Evolutionary conservation across 257 asterid genomes (phyloP).

Genomic region (Verbena officinalis): DNA sequence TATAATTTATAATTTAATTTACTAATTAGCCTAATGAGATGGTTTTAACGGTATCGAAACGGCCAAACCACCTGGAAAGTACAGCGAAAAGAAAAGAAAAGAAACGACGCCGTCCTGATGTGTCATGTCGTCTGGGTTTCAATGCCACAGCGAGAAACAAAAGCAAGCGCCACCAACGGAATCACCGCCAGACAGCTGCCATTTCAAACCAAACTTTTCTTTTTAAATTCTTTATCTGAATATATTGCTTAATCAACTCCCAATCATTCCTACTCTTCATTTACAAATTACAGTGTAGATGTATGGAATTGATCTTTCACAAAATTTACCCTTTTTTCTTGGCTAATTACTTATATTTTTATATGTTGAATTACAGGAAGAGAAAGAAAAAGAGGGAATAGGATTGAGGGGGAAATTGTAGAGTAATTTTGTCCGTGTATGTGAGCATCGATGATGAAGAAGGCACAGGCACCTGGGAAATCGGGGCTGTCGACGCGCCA

Average conservation of each 20-base stretch:
- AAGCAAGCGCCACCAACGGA: constrained; percentile 24
- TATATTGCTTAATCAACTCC: constrained; percentile 17
- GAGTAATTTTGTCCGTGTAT: constrained; percentile 5
- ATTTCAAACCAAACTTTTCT: constrained; percentile 27
- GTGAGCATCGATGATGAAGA: constrained; percentile 43
- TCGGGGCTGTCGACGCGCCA: constrained; percentile 54
- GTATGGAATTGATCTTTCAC: constrained; percentile 14
- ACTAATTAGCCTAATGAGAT: neutral
- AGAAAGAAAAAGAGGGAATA: constrained; percentile 44
- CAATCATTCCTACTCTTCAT: constrained; percentile 22
- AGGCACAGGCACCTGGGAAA: constrained; percentile 43
- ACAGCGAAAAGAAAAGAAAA: neutral
- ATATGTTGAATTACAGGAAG: constrained; percentile 36
- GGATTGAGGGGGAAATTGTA: constrained; percentile 28
- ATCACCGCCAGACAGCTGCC: constrained; percentile 37
- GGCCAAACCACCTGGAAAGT: neutral
- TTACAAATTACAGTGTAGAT: constrained; percentile 25
- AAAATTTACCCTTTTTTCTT: neutral
- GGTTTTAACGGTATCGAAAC: neutral
- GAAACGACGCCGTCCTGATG: constrained; percentile 33
- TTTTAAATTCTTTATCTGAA: neutral
- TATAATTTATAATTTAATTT: no score
- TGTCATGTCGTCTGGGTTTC: neutral
- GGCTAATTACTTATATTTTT: constrained; percentile 1
- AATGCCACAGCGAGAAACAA: constrained; percentile 19